Conservation (phyloP, 345 rosid species). For the Cardiospermum halicacabum region DNA sequence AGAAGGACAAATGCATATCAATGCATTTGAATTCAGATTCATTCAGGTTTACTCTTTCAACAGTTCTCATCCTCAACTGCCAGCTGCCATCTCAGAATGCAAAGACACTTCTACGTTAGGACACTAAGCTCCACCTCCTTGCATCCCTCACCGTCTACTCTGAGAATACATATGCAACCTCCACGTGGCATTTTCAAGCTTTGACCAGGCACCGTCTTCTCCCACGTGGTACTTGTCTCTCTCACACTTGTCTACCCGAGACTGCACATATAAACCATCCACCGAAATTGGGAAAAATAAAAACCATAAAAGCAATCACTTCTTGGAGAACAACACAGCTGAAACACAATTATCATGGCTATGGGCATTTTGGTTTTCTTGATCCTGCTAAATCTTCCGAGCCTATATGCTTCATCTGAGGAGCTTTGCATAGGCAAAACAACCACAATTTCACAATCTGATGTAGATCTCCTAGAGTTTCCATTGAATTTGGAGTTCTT, state of each 20-base stretch:
- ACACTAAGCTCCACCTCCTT: background rate
- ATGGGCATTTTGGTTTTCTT: conserved; percentile 15
- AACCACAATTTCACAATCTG: conserved; percentile 22
- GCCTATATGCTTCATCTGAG: conserved; percentile 15
- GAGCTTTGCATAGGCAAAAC: background rate
- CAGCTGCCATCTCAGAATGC: background rate
- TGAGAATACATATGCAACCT: conserved; percentile 2
- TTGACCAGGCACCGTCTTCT: background rate
- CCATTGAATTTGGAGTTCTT: conserved; percentile 82
- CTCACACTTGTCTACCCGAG: background rate
- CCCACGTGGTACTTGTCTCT: background rate
- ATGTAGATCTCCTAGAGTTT: conserved; percentile 61
- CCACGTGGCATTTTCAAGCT: conserved; percentile 9
- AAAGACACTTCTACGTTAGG: conserved; percentile 7
- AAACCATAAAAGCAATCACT: background rate
- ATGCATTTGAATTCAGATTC: background rate
- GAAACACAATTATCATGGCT: conserved; percentile 1
- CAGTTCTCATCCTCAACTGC: background rate
- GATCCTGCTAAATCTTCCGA: conserved; percentile 22
- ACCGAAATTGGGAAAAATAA: background rate
- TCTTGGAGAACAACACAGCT: background rate
- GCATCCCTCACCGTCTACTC: background rate
- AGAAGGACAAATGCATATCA: too few species aligned
- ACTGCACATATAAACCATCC: background rate
- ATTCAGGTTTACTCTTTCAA: background rate